These are phyloP conservation scores for Solanum pinnatisectum DNA, from an alignment of 257 asterid genomes.

Conservation along the genomic window DNA sequence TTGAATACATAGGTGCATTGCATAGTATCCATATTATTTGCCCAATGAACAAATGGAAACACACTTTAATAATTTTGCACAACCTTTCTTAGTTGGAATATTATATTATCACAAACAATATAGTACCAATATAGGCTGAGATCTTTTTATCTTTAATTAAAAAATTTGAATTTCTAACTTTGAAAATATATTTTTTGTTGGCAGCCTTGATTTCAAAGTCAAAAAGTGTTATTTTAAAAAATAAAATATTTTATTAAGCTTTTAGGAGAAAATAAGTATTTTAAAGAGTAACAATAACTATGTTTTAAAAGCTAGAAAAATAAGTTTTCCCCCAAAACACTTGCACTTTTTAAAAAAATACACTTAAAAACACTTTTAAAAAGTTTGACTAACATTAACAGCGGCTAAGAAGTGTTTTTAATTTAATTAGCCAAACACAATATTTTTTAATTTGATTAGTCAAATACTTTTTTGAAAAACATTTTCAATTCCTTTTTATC, in stretches of 20 bases:
- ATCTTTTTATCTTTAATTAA: too few species aligned
- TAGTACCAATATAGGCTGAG: rapidly evolving
- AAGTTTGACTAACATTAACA: background rate
- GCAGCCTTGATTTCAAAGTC: background rate
- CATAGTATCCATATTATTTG: background rate
- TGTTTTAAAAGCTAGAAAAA: background rate
- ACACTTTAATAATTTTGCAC: background rate
- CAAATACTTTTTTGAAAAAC: too few species aligned
- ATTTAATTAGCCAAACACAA: background rate
- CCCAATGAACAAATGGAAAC: background rate
- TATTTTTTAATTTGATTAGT: background rate
- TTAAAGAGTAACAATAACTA: too few species aligned
- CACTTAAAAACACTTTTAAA: too few species aligned
- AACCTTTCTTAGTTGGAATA: background rate
- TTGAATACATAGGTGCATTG: background rate
- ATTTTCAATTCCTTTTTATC: background rate
- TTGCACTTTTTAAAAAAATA: background rate
- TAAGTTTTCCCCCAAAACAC: too few species aligned
- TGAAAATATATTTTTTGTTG: background rate
- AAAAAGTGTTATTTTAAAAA: too few species aligned
- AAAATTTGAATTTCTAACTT: rapidly evolving
- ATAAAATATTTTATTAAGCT: background rate
- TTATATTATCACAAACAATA: background rate
- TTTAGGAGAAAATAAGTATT: background rate
- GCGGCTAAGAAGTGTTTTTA: background rate